These are phyloP conservation scores for Amniculicola lignicola DNA, from an alignment of 495 filamentous ascomycete genomes.

Conservation along the genomic window DNA sequence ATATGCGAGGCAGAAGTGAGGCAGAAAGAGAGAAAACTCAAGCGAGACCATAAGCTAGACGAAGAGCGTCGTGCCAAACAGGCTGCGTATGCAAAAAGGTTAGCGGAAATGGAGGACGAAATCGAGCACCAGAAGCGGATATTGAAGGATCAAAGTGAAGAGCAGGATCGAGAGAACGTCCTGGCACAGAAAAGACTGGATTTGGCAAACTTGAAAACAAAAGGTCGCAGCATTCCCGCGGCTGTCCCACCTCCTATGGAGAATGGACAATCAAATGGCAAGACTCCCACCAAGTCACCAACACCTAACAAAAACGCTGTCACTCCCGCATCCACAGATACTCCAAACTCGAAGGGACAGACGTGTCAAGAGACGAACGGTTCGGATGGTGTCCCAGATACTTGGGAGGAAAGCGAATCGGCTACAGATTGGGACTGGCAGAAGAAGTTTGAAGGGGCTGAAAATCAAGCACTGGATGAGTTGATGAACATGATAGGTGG, in stretches of 20 bases:
- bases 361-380: neutral
- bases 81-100: constrained; percentile 46
- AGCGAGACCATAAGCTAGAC: constrained; percentile 56
- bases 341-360: neutral
- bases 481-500: constrained; percentile 65
- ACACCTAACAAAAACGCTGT: no score
- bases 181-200: constrained; percentile 49
- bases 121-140: constrained; percentile 52
- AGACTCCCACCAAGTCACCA: no score
- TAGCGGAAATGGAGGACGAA: constrained; percentile 59
- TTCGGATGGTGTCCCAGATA: neutral
- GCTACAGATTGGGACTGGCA: constrained; percentile 57
- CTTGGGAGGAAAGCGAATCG: constrained; percentile 21
- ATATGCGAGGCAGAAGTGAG: constrained; percentile 54
- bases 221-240: neutral
- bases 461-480: constrained; percentile 57
- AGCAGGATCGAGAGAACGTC: constrained; percentile 45
- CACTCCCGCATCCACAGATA: neutral
- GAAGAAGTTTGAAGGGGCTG: constrained; percentile 51
- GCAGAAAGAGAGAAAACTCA: constrained; percentile 44
- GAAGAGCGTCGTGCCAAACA: constrained; percentile 50
- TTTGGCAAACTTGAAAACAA: constrained; percentile 30
- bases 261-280: no score
- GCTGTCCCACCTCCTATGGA: no score
- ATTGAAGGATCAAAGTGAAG: constrained; percentile 47